phyloP scores from a whole-genome alignment of 192 early-diverging fungal species.

The Podila clonocystis region DNA sequence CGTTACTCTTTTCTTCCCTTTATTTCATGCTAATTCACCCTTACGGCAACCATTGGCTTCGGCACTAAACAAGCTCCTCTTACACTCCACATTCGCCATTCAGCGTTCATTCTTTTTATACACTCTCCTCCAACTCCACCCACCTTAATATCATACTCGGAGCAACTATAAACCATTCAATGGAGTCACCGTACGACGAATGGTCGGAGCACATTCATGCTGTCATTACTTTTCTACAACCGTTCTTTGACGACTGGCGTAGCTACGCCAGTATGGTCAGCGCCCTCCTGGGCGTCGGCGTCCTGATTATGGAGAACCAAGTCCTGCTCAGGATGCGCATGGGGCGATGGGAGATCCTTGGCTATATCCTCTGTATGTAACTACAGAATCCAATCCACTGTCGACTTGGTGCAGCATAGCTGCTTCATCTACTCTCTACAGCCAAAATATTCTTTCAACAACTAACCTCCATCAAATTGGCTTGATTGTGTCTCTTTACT shows the following conservation, averaged over 20 bases:
- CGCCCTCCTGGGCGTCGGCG: constrained; percentile 35
- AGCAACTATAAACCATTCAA: constrained; percentile 2
- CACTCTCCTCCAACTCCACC: neutral
- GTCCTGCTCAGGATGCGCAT: constrained; percentile 48
- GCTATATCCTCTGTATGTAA: constrained; percentile 46
- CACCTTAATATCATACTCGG: neutral
- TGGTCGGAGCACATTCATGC: constrained; percentile 48
- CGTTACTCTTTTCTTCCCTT: too few relatives aligned
- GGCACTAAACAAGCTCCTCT: too few relatives aligned
- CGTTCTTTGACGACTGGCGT: constrained; percentile 52
- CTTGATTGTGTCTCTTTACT: constrained; percentile 6
- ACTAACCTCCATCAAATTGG: neutral
- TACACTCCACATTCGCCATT: too few relatives aligned
- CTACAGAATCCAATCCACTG: too few relatives aligned
- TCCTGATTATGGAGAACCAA: constrained; percentile 50
- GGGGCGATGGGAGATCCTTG: constrained; percentile 51
- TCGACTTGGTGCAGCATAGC: too few relatives aligned
- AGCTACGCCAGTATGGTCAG: constrained; percentile 35
- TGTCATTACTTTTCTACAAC: constrained; percentile 45
- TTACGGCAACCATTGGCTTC: too few relatives aligned
- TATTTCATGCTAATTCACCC: too few relatives aligned
- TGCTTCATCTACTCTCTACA: neutral
- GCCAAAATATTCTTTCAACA: neutral
- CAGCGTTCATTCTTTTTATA: neutral
- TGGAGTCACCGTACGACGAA: constrained; percentile 48